Percentiles rank a stretch among this genome's conserved stretches.
Evolutionary conservation across 352 stramenopile species (phyloP).

Genomic region (Pythium vanterpoolii): DNA sequence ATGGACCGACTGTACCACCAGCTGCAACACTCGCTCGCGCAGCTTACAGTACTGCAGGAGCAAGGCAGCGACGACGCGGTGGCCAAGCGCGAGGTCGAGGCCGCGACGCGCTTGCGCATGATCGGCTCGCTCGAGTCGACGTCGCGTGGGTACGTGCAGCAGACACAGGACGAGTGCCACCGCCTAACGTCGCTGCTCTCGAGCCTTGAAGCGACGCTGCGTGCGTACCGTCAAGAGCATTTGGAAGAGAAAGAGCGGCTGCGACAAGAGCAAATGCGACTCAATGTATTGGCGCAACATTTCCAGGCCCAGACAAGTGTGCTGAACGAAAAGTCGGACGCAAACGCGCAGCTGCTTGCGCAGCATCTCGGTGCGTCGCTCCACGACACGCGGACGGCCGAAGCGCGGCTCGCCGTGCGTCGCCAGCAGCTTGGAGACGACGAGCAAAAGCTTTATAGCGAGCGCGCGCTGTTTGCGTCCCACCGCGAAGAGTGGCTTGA

Average conservation of each 20-base stretch:
- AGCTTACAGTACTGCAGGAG: slow-evolving; percentile 45
- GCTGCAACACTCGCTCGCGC: slow-evolving; percentile 49
- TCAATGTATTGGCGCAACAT: slow-evolving; percentile 55
- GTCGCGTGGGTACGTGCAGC: slow-evolving; percentile 47
- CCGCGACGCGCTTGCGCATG: slow-evolving; percentile 51
- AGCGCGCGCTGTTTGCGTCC: slow-evolving; percentile 27
- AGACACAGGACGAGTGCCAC: slow-evolving; percentile 59
- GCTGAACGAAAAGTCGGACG: slow-evolving; percentile 42
- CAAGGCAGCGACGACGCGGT: slow-evolving; percentile 38
- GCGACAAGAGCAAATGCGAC: slow-evolving; percentile 58
- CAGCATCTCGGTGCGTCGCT: slow-evolving; percentile 19
- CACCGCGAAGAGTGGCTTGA: slow-evolving; percentile 31
- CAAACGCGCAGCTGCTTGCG: slow-evolving; percentile 25
- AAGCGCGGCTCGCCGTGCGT: slow-evolving; percentile 34
- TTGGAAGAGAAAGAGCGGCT: slow-evolving; percentile 75
- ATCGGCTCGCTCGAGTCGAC: slow-evolving; percentile 58
- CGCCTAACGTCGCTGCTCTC: slow-evolving; percentile 47
- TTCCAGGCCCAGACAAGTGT: slow-evolving; percentile 61
- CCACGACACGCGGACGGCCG: slow-evolving; percentile 31
- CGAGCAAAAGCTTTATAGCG: slow-evolving; percentile 22
- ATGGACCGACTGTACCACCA: slow-evolving; percentile 49
- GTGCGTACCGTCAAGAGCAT: slow-evolving; percentile 49
- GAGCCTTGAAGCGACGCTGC: slow-evolving; percentile 49
- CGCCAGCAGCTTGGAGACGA: slow-evolving; percentile 26
- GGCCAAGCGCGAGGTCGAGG: slow-evolving; percentile 40